Percentiles rank a stretch among this genome's conserved stretches.
Evolutionary conservation across 2,329 filamentous ascomycete genomes (phyloP).

Genomic region (Teratosphaeria pseudoeucalypti): DNA sequence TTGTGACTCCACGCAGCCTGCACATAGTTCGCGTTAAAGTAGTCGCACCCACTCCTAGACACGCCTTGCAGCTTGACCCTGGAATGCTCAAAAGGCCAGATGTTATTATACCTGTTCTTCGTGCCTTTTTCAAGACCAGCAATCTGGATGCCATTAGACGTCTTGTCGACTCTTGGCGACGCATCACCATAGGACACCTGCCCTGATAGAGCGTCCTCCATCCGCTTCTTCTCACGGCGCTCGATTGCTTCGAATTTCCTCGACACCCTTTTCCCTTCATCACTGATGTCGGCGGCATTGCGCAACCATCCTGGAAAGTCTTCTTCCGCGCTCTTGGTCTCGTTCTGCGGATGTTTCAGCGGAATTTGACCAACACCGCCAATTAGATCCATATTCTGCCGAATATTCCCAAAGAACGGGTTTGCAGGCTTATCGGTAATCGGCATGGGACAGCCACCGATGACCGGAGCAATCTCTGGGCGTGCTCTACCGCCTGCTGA

Average conservation of each 20-base stretch:
- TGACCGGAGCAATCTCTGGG: constrained; percentile 60
- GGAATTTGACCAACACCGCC: constrained; percentile 79
- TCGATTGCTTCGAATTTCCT: constrained; percentile 79
- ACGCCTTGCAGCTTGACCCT: constrained; percentile 68
- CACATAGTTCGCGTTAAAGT: constrained; percentile 88
- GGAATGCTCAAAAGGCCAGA: constrained; percentile 90
- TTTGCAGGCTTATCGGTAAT: constrained; percentile 57
- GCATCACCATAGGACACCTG: constrained; percentile 45
- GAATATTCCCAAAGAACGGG: constrained; percentile 91
- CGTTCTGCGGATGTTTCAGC: constrained; percentile 46
- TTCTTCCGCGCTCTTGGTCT: constrained; percentile 38
- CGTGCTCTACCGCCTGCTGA: constrained; percentile 29
- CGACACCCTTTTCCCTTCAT: constrained; percentile 71
- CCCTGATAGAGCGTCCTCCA: constrained; percentile 67
- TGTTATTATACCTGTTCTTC: constrained; percentile 97
- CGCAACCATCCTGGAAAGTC: constrained; percentile 68
- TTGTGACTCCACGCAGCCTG: constrained; percentile 74
- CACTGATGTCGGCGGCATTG: constrained; percentile 51
- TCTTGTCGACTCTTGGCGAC: constrained; percentile 26
- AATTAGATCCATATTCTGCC: constrained; percentile 90
- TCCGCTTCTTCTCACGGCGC: constrained; percentile 75
- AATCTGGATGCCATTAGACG: constrained; percentile 50
- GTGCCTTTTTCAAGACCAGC: constrained; percentile 88
- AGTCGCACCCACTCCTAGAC: constrained; percentile 65
- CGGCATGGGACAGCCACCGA: constrained; percentile 80